Evolutionary conservation across 2,329 filamentous ascomycete genomes (phyloP).

Genomic region (Ophiocordyceps robertsii): DNA sequence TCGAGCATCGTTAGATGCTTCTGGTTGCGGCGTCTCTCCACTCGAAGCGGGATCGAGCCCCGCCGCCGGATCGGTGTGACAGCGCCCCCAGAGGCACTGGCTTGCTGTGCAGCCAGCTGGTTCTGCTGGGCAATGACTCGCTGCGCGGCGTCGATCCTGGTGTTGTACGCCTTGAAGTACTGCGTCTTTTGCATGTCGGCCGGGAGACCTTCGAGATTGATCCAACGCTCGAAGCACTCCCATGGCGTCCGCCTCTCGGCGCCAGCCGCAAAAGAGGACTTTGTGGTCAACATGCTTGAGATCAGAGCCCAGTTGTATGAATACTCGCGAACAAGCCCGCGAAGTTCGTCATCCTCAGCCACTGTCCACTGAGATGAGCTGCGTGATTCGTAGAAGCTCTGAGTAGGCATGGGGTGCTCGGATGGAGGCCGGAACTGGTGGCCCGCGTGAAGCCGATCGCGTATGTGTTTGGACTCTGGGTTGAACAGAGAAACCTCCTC

Average conservation of each 20-base stretch:
- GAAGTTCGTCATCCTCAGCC: constrained; percentile 81
- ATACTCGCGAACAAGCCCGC: constrained; percentile 74
- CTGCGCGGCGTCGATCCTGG: constrained; percentile 46
- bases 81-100: constrained; percentile 23
- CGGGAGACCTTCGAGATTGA: constrained; percentile 78
- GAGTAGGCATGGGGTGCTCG: constrained; percentile 80
- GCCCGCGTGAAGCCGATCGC: constrained; percentile 78
- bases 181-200: constrained; percentile 90
- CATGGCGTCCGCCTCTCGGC: constrained; percentile 85
- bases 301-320: constrained; percentile 98
- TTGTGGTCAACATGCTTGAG: constrained; percentile 61
- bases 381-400: constrained; percentile 80
- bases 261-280: constrained; percentile 68
- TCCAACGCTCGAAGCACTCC: constrained; percentile 98
- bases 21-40: constrained; percentile 76
- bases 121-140: constrained; percentile 39
- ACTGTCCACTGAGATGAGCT: constrained; percentile 83
- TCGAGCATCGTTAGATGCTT: constrained; percentile 83
- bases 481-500: constrained; percentile 77
- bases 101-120: constrained; percentile 36
- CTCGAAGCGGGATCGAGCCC: constrained; percentile 66
- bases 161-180: constrained; percentile 70
- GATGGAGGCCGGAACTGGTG: constrained; percentile 90
- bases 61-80: constrained; percentile 41
- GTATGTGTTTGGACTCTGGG: constrained; percentile 75